Evolutionary conservation across 768 basidiomycete genomes (phyloP).

Genomic region (Lactifluus volemus): DNA sequence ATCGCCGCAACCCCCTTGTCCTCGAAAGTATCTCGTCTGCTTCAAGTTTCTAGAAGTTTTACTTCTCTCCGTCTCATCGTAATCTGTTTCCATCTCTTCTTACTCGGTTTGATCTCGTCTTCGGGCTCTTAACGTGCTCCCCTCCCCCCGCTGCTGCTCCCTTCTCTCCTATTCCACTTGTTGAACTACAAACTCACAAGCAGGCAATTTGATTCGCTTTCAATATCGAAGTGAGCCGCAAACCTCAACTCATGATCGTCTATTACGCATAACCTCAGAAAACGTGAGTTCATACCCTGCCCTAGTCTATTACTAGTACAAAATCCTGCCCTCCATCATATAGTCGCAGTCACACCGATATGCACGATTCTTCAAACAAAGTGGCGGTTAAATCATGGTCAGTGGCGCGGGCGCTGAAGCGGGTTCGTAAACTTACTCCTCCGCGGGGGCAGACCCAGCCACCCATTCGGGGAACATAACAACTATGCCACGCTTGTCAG

Average conservation of each 20-base stretch:
- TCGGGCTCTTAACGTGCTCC: too few species aligned
- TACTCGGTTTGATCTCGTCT: too few species aligned
- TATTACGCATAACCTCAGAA: neutral
- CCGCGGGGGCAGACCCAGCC: constrained; percentile 48
- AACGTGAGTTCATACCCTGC: neutral
- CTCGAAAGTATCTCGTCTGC: too few species aligned
- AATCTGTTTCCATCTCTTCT: too few species aligned
- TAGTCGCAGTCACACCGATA: constrained; percentile 11
- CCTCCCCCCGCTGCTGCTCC: too few species aligned
- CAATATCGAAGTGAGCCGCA: neutral
- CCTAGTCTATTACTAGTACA: neutral
- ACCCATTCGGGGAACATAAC: constrained; percentile 57
- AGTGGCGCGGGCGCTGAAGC: neutral
- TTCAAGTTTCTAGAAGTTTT: too few species aligned
- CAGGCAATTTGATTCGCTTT: too few species aligned
- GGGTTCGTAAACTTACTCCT: constrained; percentile 33
- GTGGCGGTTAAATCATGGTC: neutral
- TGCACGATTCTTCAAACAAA: constrained; percentile 9
- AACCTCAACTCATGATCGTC: neutral
- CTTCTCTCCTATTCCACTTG: too few species aligned
- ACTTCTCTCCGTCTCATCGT: too few species aligned
- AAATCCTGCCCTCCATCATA: neutral
- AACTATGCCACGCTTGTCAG: constrained; percentile 24
- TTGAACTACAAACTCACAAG: too few species aligned
- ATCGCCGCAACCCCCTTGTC: too few species aligned